phyloP scores from a whole-genome alignment of 140 eudicot species.

The Senecio squalidus region DNA sequence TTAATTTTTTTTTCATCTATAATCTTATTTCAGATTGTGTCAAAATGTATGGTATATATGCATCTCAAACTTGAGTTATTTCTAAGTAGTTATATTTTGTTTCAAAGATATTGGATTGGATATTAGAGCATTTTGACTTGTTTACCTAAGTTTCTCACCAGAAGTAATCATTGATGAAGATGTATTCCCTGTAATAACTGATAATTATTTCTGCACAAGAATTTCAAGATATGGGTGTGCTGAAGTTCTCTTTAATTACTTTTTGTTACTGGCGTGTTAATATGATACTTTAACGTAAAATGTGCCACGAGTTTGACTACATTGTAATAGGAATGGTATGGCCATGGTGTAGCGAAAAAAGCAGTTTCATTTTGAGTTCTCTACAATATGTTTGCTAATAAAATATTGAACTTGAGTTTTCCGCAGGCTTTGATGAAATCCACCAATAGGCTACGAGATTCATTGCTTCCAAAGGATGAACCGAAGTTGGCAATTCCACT shows the following conservation, averaged over 20 bases:
- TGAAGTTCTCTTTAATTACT: no score
- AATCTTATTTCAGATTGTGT: no score
- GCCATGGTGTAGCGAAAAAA: neutral
- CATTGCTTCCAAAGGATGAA: conserved; percentile 93
- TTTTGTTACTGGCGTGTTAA: no score
- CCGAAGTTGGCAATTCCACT: conserved; percentile 96
- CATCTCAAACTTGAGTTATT: neutral
- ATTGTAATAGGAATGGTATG: no score
- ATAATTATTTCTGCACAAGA: neutral
- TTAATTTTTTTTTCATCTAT: neutral
- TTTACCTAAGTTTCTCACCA: no score
- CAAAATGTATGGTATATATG: neutral
- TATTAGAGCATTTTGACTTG: no score
- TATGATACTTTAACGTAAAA: no score
- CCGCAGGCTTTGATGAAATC: conserved; percentile 87
- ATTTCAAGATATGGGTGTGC: neutral
- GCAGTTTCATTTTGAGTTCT: conserved; percentile 5
- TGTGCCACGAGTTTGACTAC: no score
- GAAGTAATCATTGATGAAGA: no score
- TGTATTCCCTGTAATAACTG: no score
- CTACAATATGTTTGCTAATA: neutral
- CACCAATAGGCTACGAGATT: conserved; percentile 88
- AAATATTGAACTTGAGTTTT: conserved; percentile 6
- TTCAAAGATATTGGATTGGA: no score
- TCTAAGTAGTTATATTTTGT: no score